Percentiles rank a stretch among this genome's conserved stretches.
phyloP scores from a whole-genome alignment of 441 rosid species.

The Pelargonium citronellum region DNA sequence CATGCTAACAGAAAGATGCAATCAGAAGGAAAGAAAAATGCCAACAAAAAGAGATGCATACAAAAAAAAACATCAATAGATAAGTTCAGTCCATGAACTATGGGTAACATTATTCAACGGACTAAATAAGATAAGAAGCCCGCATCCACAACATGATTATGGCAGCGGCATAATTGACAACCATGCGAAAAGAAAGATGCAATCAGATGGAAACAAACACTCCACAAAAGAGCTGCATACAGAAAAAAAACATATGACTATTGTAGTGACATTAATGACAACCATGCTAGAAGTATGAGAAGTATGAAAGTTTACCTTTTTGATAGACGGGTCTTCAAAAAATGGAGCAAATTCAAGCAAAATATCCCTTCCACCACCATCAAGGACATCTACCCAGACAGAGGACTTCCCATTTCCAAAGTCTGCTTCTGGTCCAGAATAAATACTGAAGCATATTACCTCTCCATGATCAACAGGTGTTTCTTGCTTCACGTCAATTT shows the following conservation, averaged over 20 bases:
- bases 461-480: conserved; percentile 94
- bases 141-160: too few species aligned
- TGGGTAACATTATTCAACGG: too few species aligned
- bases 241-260: not conserved
- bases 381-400: conserved; percentile 92
- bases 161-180: too few species aligned
- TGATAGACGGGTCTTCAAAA: conserved; percentile 62
- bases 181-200: too few species aligned
- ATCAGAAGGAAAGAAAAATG: not conserved
- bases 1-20: conserved; percentile 17
- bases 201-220: too few species aligned
- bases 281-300: not conserved
- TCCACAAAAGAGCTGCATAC: not conserved
- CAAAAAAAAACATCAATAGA: too few species aligned
- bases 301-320: conserved; percentile 42
- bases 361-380: conserved; percentile 61
- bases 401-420: conserved; percentile 88
- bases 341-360: conserved; percentile 66
- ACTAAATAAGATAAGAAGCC: too few species aligned
- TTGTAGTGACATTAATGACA: not conserved
- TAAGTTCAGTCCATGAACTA: too few species aligned
- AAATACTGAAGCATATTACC: conserved; percentile 84
- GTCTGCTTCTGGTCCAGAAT: conserved; percentile 70
- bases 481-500: conserved; percentile 78
- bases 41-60: not conserved